Percentiles rank a stretch among this genome's conserved stretches.
These are phyloP conservation scores for Pythium rishiriense DNA, from an alignment of 352 stramenopile species.

Conservation along the genomic window DNA sequence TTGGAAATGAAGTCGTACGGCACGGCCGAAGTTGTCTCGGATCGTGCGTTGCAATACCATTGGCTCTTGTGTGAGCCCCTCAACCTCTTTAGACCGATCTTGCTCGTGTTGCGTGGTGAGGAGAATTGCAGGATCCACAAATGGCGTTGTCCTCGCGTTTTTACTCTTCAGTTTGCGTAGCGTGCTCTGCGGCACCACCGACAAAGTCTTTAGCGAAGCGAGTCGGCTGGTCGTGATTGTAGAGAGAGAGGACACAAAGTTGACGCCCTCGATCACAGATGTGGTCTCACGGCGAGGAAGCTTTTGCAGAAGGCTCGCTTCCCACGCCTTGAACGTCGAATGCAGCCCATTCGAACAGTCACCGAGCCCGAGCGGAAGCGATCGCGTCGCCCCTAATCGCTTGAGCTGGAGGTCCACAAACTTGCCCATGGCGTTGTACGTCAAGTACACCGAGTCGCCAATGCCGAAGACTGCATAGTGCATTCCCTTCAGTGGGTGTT, in stretches of 20 bases:
- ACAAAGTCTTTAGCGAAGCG: background rate
- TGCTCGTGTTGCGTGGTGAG: background rate
- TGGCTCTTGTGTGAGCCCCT: background rate
- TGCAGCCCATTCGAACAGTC: constrained; percentile 92
- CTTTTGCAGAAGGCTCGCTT: constrained; percentile 49
- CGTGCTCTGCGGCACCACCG: background rate
- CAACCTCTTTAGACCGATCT: background rate
- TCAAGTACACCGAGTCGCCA: constrained; percentile 94
- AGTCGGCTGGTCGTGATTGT: constrained; percentile 1
- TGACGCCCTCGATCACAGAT: background rate
- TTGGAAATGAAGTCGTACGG: constrained; percentile 12
- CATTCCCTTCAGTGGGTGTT: constrained; percentile 31
- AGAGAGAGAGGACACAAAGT: constrained; percentile 1
- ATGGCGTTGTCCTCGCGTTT: too few species aligned
- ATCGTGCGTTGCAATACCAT: background rate
- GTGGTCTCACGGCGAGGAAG: constrained; percentile 12
- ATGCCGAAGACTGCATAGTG: constrained; percentile 95
- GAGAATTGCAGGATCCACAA: too few species aligned
- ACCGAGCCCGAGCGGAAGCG: constrained; percentile 84
- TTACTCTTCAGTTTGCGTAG: background rate
- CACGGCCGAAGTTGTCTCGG: constrained; percentile 14
- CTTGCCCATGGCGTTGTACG: constrained; percentile 95
- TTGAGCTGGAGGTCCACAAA: constrained; percentile 86
- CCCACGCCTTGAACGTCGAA: constrained; percentile 66
- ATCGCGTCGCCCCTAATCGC: constrained; percentile 66